A percentile compares a stretch with the other conserved stretches of the same genome.
Evolutionary conservation across 2,329 filamentous ascomycete genomes (phyloP).

Genomic region (Plectosphaerella plurivora): DNA sequence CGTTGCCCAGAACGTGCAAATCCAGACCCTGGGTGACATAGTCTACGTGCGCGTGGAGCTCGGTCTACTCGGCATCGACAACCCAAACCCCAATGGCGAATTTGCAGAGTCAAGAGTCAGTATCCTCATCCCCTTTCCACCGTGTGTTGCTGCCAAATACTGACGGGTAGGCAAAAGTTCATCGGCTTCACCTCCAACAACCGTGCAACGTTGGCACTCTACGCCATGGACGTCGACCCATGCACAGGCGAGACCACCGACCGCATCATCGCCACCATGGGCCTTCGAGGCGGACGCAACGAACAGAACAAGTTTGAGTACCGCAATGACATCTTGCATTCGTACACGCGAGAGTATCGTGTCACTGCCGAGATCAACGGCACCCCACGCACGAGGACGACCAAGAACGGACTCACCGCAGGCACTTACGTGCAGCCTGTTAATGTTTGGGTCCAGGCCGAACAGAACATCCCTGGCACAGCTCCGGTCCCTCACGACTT

Average conservation of each 20-base stretch:
- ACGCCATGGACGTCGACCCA: conserved; percentile 29
- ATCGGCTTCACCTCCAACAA: conserved; percentile 28
- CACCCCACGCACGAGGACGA: conserved; percentile 20
- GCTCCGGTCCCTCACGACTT: conserved; percentile 28
- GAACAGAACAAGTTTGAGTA: conserved; percentile 31
- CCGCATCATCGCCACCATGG: conserved; percentile 25
- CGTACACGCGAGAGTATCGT: conserved; percentile 30
- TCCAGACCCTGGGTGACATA: conserved; percentile 23
- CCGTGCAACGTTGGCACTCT: conserved; percentile 23
- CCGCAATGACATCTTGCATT: conserved; percentile 23
- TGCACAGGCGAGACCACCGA: conserved; percentile 28
- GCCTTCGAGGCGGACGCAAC: conserved; percentile 23
- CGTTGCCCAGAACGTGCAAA: conserved; percentile 29
- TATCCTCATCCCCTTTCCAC: background rate
- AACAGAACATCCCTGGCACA: conserved; percentile 28
- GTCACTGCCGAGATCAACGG: conserved; percentile 26
- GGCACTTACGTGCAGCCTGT: conserved; percentile 30
- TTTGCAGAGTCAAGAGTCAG: conserved; percentile 28
- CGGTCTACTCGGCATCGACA: conserved; percentile 27
- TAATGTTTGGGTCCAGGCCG: conserved; percentile 30
- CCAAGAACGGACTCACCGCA: conserved; percentile 27
- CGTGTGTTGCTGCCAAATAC: background rate
- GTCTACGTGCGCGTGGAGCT: conserved; percentile 30
- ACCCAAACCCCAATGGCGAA: conserved; percentile 26
- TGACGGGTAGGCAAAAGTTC: conserved; percentile 13